Conservation (phyloP, 2,329 filamentous ascomycete genomes). For the Fusarium nelsonii region DNA sequence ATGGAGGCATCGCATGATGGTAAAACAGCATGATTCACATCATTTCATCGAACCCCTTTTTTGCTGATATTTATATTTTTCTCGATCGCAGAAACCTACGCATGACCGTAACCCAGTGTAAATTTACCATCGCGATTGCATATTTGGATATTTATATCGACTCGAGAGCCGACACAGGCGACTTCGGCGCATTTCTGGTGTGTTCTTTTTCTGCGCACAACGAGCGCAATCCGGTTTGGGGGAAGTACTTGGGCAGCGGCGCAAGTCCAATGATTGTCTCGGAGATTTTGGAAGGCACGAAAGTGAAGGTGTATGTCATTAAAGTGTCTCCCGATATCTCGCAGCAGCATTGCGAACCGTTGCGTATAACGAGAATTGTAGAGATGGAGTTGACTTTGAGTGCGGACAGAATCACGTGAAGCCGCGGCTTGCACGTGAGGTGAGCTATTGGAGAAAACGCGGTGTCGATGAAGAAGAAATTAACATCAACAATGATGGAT, state of each 20-base stretch:
- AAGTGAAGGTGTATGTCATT: neutral
- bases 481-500: slow-evolving; percentile 18
- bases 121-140: too few relatives aligned
- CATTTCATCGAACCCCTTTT: neutral
- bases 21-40: slow-evolving; percentile 24
- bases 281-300: slow-evolving; percentile 11
- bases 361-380: slow-evolving; percentile 4
- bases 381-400: slow-evolving; percentile 22
- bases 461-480: slow-evolving; percentile 2
- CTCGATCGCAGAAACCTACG: neutral
- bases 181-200: slow-evolving; percentile 23
- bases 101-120: too few relatives aligned
- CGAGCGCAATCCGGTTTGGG: slow-evolving; percentile 8
- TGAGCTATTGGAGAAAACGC: slow-evolving; percentile 13
- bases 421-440: slow-evolving; percentile 26
- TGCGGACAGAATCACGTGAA: slow-evolving; percentile 38
- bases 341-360: slow-evolving; percentile 15
- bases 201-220: slow-evolving; percentile 19
- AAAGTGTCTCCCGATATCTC: neutral
- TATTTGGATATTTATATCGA: neutral
- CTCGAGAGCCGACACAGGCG: slow-evolving; percentile 9
- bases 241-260: slow-evolving; percentile 1
- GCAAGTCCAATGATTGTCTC: slow-evolving; percentile 28
- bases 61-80: neutral
- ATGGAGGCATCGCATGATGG: slow-evolving; percentile 33